Evolutionary conservation across 1,139 yeast species (phyloP).

Genomic region (Meyerozyma guilliermondii): DNA sequence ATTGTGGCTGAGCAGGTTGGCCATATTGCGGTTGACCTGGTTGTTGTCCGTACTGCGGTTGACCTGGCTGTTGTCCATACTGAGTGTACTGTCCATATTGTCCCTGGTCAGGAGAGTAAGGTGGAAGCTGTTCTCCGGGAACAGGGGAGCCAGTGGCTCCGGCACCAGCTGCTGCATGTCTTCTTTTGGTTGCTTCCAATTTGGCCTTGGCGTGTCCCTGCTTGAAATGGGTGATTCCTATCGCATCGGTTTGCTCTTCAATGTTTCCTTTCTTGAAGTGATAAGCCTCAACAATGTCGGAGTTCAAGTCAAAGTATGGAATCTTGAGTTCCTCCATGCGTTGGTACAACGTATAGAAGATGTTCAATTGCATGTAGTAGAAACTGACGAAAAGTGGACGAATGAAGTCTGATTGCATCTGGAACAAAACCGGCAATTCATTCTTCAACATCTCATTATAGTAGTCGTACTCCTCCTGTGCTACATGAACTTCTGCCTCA

Average conservation of each 20-base stretch:
- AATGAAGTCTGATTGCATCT: conserved; percentile 86
- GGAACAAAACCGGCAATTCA: conserved; percentile 83
- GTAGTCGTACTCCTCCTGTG: conserved; percentile 93
- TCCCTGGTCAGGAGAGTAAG: conserved; percentile 21
- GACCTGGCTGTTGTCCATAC: conserved; percentile 11
- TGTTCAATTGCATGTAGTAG: conserved; percentile 96
- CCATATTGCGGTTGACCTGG: background rate
- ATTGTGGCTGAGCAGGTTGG: background rate
- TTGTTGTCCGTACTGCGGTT: background rate
- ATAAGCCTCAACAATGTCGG: conserved; percentile 82
- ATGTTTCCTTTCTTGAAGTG: conserved; percentile 79
- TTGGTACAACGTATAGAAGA: conserved; percentile 85
- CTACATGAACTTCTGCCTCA: conserved; percentile 84
- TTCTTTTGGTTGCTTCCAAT: conserved; percentile 74
- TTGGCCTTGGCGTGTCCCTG: conserved; percentile 83
- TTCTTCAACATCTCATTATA: conserved; percentile 90
- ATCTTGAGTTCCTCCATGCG: conserved; percentile 95
- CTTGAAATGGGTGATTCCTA: conserved; percentile 84
- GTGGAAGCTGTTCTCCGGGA: conserved; percentile 19
- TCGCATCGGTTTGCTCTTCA: conserved; percentile 82
- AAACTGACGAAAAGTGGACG: conserved; percentile 89
- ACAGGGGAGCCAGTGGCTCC: conserved; percentile 21
- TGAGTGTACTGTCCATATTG: conserved; percentile 12
- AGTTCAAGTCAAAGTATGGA: conserved; percentile 83
- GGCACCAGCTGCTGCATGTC: conserved; percentile 48